Evolutionary conservation across 495 filamentous ascomycete genomes (phyloP), one percentile per base, ranked within the genome.

Genomic region (Choiromyces venosus): DNA sequence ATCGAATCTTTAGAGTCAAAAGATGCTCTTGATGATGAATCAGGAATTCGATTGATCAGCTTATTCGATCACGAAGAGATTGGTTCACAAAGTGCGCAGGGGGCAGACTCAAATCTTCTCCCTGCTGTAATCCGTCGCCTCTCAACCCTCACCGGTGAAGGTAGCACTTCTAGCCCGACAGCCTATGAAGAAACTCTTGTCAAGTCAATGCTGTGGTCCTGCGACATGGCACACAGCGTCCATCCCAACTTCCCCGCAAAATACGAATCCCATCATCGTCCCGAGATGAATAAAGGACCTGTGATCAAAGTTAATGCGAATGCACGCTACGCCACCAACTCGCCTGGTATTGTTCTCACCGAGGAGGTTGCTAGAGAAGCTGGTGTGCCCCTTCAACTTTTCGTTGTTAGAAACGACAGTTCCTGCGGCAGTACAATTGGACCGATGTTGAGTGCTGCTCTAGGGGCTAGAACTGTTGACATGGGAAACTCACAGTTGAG

Each of bases 291-390:
- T 87, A 92, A 92, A 82, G 95, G 95, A 46, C 90, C 92, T 21
- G 94, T 97, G 56, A 92, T 99, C 84, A 99, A 99, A 85, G 81
- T 99, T 84, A 99, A 99, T 82, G 95, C 96, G 67, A 98, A 97
- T 81, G 92, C 93, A 68, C 89, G 94, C 67, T 99, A 99, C 82
- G 92, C 93, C 52, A 97, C 95, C 70, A 97, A 97, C 84, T 91
- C 93, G 4, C 95, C 96, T 19, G 95, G 96, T 25, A 97, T 97
- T 74, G 94, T 96, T 14, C 85, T 98, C 37, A 83, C 97, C 42
- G 91, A 97, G 83, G 94, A 98, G 84, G 88, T 89, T 42, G 95
- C 95, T 12, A 88, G 87, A 68, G 86, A 90, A 71, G 83, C 84
- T 14, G 86, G 87, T 44, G 92, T 97, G 42, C 95, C 96, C 19